Evolutionary conservation across 1,139 yeast species (phyloP).

Genomic region (Suhomyces bokatorum): DNA sequence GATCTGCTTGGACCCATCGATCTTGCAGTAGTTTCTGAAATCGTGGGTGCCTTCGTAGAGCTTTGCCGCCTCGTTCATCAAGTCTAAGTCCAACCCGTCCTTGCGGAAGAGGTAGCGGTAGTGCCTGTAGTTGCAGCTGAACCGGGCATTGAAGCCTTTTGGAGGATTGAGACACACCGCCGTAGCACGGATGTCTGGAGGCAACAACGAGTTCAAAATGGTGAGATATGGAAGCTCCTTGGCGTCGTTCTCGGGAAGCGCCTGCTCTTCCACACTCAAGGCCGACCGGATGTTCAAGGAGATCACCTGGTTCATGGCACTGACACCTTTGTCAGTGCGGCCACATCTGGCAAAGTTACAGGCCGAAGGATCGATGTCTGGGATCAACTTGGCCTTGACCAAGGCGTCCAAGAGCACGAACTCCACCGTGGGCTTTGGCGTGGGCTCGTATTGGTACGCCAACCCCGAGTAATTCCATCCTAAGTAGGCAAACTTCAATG

Average conservation of each 20-base stretch:
- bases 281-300: slow-evolving; percentile 75
- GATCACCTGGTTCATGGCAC: slow-evolving; percentile 95
- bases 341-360: slow-evolving; percentile 89
- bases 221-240: slow-evolving; percentile 76
- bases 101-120: slow-evolving; percentile 75
- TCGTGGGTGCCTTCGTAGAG: slow-evolving; percentile 77
- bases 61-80: slow-evolving; percentile 71
- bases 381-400: slow-evolving; percentile 64
- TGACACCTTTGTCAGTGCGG: slow-evolving; percentile 93
- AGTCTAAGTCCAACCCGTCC: slow-evolving; percentile 56
- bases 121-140: slow-evolving; percentile 81
- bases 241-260: slow-evolving; percentile 53
- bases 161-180: slow-evolving; percentile 85
- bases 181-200: slow-evolving; percentile 80
- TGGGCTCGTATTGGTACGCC: slow-evolving; percentile 73
- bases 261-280: slow-evolving; percentile 57
- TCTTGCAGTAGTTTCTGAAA: slow-evolving; percentile 89
- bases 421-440: slow-evolving; percentile 88
- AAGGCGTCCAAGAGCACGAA: slow-evolving; percentile 71
- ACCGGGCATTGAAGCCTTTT: slow-evolving; percentile 81
- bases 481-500: slow-evolving; percentile 77
- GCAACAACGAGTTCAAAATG: slow-evolving; percentile 74
- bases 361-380: slow-evolving; percentile 58
- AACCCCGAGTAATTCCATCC: slow-evolving; percentile 96
- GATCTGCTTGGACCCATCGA: slow-evolving; percentile 92